Percentiles rank a stretch among this genome's conserved stretches.
Evolutionary conservation across 208 protist species (phyloP).

Genomic region (Borovskyia barvae): DNA sequence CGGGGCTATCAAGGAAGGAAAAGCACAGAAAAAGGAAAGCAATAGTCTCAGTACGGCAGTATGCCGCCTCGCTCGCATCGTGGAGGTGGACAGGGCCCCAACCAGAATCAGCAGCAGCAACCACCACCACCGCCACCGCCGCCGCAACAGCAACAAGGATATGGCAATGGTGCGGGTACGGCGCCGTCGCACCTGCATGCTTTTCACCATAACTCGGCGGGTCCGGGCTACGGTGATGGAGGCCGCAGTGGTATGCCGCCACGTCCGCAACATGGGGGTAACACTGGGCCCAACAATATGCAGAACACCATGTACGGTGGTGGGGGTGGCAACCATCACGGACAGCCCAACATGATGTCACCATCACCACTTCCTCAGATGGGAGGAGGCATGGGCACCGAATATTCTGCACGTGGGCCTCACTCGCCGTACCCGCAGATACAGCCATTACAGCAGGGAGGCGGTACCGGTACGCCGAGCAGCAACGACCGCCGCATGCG

Average conservation of each 20-base stretch:
- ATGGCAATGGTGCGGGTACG: slow-evolving; percentile 19
- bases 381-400: slow-evolving; percentile 26
- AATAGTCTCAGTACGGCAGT: background rate
- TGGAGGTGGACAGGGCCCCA: slow-evolving; percentile 19
- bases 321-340: slow-evolving; percentile 5
- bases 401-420: slow-evolving; percentile 20
- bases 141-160: slow-evolving; percentile 20
- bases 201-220: slow-evolving; percentile 33
- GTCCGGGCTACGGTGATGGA: slow-evolving; percentile 25
- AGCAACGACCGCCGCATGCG: slow-evolving; percentile 20
- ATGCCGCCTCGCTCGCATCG: slow-evolving; percentile 36
- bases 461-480: slow-evolving; percentile 10
- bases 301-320: slow-evolving; percentile 29
- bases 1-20: no score
- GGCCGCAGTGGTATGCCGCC: slow-evolving; percentile 27
- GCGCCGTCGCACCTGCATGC: slow-evolving; percentile 27
- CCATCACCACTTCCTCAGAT: slow-evolving; percentile 28
- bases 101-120: slow-evolving; percentile 15
- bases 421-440: slow-evolving; percentile 23
- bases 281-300: slow-evolving; percentile 27
- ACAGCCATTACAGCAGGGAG: slow-evolving; percentile 17
- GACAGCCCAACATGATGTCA: slow-evolving; percentile 20
- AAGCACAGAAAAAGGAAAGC: slow-evolving; percentile 1
- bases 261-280: slow-evolving; percentile 28
- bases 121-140: slow-evolving; percentile 8